Evolutionary conservation across 805 yeast genomes (phyloP), one percentile per base, ranked within the genome.

Genomic region (Metschnikowia peoriensis): DNA sequence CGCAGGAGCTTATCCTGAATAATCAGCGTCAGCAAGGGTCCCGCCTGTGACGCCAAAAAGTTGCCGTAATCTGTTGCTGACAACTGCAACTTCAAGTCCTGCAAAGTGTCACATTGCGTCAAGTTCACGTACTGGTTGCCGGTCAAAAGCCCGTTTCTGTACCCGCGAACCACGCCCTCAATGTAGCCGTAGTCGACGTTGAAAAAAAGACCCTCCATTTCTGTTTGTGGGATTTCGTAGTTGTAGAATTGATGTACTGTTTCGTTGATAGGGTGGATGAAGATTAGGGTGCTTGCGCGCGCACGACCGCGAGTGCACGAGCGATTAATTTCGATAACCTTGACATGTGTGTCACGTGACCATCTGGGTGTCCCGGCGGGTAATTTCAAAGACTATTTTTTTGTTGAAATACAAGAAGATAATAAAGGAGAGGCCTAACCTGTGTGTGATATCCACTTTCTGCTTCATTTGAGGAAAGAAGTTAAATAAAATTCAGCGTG

Each of bases 51-150:
- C 28, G 96, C 80, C 53, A 94, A 77, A 65, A 92, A 90, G 70
- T 86, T 88, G 43, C 97, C 97, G 72, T 94, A 94, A 66, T 96
- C 99, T 10, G 99, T 93, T 41, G 97, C 90, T 2, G 97, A 86
- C 49, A 94, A 80, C 75, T 96, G 99, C 51, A 96, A 77, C 72
- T 91, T 93, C 65, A 96, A 78, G 72, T 94, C 99, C 52, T 94
- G 99, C 58, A 94, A 79, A 41, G 88, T 83, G 64, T 96, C 99
- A 73, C 99, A 96, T 70, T 94, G 99, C 3, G 97, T 89, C 66
- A 94, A 74, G 72, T 94, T 96, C 65, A 88, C 78, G 71, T 94
- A 94, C 71, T 92, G 97, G 60, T 86, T 82, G 34, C 82, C 71
- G 10, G 86, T 82, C 47, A 94, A 69, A 28, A 94, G 77, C 0